phyloP scores from a whole-genome alignment of 805 yeast species.

The Zygoascus tannicola region DNA sequence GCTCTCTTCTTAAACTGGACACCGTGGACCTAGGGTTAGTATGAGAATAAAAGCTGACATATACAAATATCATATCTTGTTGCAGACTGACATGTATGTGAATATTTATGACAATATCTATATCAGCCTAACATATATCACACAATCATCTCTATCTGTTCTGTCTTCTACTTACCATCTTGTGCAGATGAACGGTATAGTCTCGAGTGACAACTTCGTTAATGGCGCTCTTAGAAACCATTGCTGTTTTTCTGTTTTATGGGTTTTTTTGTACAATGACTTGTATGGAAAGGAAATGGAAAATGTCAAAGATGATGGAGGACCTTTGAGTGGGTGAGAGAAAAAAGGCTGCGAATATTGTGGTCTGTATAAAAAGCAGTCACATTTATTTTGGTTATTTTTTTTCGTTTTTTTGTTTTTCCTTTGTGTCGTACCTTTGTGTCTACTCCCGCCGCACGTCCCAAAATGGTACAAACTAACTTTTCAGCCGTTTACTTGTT shows the following conservation, averaged over 20 bases:
- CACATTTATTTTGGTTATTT: not conserved
- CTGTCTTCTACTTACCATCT: constrained; percentile 65
- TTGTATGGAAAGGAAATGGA: not conserved
- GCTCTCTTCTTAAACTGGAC: constrained; percentile 99
- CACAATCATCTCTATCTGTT: not conserved
- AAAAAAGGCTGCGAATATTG: constrained; percentile 5
- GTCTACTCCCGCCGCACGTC: not conserved
- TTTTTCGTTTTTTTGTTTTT: too few species aligned
- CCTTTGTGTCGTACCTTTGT: too few species aligned
- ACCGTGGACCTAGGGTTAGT: constrained; percentile 69
- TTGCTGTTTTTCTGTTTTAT: constrained; percentile 19
- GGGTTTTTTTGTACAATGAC: not conserved
- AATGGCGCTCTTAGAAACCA: constrained; percentile 59
- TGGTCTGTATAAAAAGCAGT: constrained; percentile 6
- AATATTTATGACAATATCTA: not conserved
- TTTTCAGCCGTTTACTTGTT: not conserved
- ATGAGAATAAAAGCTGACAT: not conserved
- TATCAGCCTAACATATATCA: not conserved
- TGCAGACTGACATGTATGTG: too few species aligned
- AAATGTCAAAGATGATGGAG: constrained; percentile 1
- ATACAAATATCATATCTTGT: too few species aligned
- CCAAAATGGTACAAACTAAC: not conserved
- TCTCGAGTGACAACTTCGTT: constrained; percentile 99
- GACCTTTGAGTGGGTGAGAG: constrained; percentile 1
- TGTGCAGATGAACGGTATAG: constrained; percentile 99